Evolutionary conservation across 768 basidiomycete genomes (phyloP).

Genomic region (Gymnopilus junonius): DNA sequence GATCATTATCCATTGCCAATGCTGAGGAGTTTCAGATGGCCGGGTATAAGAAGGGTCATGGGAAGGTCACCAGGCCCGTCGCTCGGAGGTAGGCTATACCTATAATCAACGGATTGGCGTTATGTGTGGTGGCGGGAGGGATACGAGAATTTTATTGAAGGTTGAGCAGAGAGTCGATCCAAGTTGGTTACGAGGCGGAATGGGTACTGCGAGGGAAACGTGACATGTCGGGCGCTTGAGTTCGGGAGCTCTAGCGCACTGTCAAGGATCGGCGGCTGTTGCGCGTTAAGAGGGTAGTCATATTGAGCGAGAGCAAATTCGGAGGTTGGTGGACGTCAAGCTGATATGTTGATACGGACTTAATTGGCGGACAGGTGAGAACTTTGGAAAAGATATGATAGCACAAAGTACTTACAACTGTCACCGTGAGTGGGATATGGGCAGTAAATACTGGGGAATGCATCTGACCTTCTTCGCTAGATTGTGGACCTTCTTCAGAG

Average conservation of each 20-base stretch:
- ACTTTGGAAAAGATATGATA: slow-evolving; percentile 47
- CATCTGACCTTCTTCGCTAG: slow-evolving; percentile 75
- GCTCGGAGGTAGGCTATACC: slow-evolving; percentile 41
- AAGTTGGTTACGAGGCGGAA: slow-evolving; percentile 51
- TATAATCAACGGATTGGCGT: slow-evolving; percentile 39
- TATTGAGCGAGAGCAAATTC: slow-evolving; percentile 54
- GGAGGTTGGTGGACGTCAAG: slow-evolving; percentile 48
- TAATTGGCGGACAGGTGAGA: slow-evolving; percentile 50
- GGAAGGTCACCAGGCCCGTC: slow-evolving; percentile 48
- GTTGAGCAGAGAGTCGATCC: slow-evolving; percentile 46
- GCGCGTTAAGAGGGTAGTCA: slow-evolving; percentile 49
- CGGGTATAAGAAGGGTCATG: slow-evolving; percentile 50
- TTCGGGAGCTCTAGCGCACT: slow-evolving; percentile 48
- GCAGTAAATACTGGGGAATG: slow-evolving; percentile 72
- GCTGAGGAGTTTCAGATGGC: slow-evolving; percentile 32
- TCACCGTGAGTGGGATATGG: slow-evolving; percentile 50
- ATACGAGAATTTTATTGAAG: slow-evolving; percentile 46
- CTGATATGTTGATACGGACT: slow-evolving; percentile 65
- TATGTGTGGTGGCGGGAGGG: slow-evolving; percentile 39
- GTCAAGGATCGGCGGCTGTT: slow-evolving; percentile 55
- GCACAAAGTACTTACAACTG: slow-evolving; percentile 54
- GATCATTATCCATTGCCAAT: slow-evolving; percentile 34
- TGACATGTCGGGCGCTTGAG: slow-evolving; percentile 40
- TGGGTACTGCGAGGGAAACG: slow-evolving; percentile 45
- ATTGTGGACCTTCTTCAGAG: slow-evolving; percentile 69